phyloP scores from a whole-genome alignment of 495 filamentous ascomycete genomes.

The Penicillium paxilli region DNA sequence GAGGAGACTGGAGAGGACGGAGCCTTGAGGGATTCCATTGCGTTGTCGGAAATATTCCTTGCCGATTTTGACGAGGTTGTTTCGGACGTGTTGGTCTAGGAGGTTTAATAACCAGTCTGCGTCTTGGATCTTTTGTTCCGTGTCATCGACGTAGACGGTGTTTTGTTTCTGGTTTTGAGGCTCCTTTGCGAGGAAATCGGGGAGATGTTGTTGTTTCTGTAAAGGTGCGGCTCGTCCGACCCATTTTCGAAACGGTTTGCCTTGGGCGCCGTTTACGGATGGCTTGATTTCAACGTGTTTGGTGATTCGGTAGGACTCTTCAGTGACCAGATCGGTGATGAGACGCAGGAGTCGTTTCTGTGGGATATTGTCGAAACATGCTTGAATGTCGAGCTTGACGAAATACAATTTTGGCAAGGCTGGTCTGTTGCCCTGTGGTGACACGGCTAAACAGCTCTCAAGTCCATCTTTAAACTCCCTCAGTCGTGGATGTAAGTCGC shows the following conservation, averaged over 20 bases:
- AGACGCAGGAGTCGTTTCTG: constrained; percentile 70
- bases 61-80: constrained; percentile 85
- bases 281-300: constrained; percentile 72
- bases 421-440: background rate
- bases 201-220: constrained; percentile 53
- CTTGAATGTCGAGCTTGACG: constrained; percentile 86
- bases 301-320: constrained; percentile 67
- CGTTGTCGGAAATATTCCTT: constrained; percentile 89
- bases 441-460: background rate
- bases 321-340: constrained; percentile 60
- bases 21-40: constrained; percentile 89
- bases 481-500: constrained; percentile 77
- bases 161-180: constrained; percentile 43
- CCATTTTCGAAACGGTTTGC: constrained; percentile 63
- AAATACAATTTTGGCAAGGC: constrained; percentile 61
- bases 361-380: constrained; percentile 95
- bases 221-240: constrained; percentile 56
- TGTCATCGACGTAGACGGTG: constrained; percentile 75
- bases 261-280: constrained; percentile 7
- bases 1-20: constrained; percentile 77
- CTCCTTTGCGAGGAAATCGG: constrained; percentile 51
- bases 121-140: constrained; percentile 50
- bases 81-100: constrained; percentile 71
- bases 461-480: constrained; percentile 59
- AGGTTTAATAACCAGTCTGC: constrained; percentile 65